Percentiles rank a stretch among this genome's conserved stretches.
These are phyloP conservation scores for Penicillium sp. DNA, from an alignment of 2,329 filamentous ascomycete genomes.

Conservation along the genomic window DNA sequence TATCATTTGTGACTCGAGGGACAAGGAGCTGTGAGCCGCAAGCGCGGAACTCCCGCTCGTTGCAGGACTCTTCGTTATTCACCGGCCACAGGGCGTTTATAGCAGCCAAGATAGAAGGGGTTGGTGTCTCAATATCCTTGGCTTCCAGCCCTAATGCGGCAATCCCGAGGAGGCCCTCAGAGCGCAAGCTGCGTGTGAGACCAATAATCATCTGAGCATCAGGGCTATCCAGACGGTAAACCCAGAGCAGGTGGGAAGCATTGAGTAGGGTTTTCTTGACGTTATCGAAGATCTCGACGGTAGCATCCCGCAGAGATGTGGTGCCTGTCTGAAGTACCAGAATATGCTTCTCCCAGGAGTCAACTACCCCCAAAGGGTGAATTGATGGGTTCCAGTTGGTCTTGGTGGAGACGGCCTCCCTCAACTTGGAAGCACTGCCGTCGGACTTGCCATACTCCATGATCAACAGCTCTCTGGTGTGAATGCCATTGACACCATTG, in stretches of 20 bases:
- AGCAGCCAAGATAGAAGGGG: constrained; percentile 12
- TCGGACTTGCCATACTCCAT: no score
- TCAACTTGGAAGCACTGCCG: no score
- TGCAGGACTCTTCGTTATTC: constrained; percentile 9
- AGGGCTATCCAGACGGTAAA: constrained; percentile 23
- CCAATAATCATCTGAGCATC: constrained; percentile 33
- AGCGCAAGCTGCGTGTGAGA: constrained; percentile 27
- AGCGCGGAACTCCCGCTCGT: constrained; percentile 27
- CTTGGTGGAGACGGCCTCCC: no score
- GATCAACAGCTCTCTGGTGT: no score
- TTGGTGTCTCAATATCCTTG: constrained; percentile 14
- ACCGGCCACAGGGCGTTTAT: constrained; percentile 22
- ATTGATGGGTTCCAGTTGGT: no score
- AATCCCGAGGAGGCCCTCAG: constrained; percentile 26
- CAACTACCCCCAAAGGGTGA: no score
- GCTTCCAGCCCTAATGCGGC: constrained; percentile 26
- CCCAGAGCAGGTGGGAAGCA: constrained; percentile 26
- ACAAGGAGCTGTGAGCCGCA: constrained; percentile 21
- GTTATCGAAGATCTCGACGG: constrained; percentile 10
- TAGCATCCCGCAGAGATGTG: constrained; percentile 17
- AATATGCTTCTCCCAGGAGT: no score
- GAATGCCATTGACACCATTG: no score
- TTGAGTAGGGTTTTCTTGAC: constrained; percentile 23
- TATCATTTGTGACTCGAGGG: no score
- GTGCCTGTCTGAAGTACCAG: constrained; percentile 22